Evolutionary conservation across 371 early-diverging fungal genomes (phyloP), one percentile per base, ranked within the genome.

Genomic region (Apophysomyces sp.): DNA sequence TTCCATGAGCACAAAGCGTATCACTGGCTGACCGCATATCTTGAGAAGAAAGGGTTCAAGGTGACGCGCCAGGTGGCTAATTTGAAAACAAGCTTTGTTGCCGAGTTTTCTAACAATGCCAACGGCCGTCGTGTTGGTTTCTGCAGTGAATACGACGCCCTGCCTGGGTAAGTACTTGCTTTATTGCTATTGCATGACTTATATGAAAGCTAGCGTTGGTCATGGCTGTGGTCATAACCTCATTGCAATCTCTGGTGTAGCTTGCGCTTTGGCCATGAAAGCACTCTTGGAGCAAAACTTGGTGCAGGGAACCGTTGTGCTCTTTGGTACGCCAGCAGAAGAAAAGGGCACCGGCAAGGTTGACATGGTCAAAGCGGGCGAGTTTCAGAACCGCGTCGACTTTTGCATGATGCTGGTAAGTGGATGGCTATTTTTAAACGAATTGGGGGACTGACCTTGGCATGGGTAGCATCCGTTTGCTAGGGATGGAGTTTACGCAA

Each of bases 291-390:
- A 87, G 52, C 55, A 68, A 31, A 74, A 77, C 29, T 40, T 77
- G 15, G 62, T 91, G 34, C 57, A 74, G 8, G 91, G 87, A 15
- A 72, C 74, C 13, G 85, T 92, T 52, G 82, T 74, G 39, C 71
- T 93, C 44, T 90, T 86, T 80, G 94, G 93, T 18, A 91, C 92
- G 2, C 93, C 94, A 4, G 92, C 90, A 4, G 93, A 94, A 68
- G 91, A 93, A 69, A 75, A 78, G 0, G 69, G 70, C 0, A 86
- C 86, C 30, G 93, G 55, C 29, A 94, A 94, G 65, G 83, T 89
- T 41, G 65, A 62, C 2, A 82, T 94, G 80, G 71, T 89, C 26
- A 61, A 88, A 13, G 52, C 69, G 2, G 88, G 87, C 3, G 86
- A 83, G 9, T 84, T 92, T 58, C 67, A 87, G 16, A 73, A 71